Base-by-base conservation (phyloP, 345 rosid genomes). In the Acer campestre region DNA sequence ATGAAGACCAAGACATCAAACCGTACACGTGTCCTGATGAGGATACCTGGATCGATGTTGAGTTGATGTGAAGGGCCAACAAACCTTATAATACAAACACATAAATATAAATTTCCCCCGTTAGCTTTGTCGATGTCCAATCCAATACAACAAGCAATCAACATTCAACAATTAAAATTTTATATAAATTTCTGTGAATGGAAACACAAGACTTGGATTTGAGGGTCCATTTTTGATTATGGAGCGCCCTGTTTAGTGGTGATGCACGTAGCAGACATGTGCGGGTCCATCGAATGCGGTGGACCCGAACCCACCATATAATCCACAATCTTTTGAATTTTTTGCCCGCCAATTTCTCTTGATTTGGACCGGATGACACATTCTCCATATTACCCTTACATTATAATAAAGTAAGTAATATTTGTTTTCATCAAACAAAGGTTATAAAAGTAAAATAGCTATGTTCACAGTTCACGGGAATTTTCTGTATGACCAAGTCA, bases 331-430 rank as follows among this genome's bases (percentile, higher is more conserved):
- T 18, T 85, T 83, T 53, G 55, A 83, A 81, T 75, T 7, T 25
- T 81, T 79, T 29, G 76, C 27, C 78, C 86, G 85, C 81, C 82
- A 81, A 72, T 44, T 55, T 55, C 49, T 58, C 63, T 18, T 38
- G 10, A 10, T 70, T 59, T 35, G 38, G 6, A 35, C 38, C 38
- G 38, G 65, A 69, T 0, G 31, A 35, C 18, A 17, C 55, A 38
- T 71, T 46, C 70, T 70, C 83, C 38, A 5, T 7, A 71, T 64
- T 31, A 7, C 4, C 76, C 69, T 25, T 64, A 18, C 29, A 42
- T 59, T 42, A 0, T 48, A 10, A 16, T 11, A 1, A 11, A 56
- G 25, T 25, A 16, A 25, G 27, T 10, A 68, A 46, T 20, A 35
- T 8, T 58, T 3, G 10, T 14, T 22, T 2, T 0, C 2, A 46